phyloP scores from a whole-genome alignment of 768 basidiomycete genomes.

The Kwoniella dejecticola region DNA sequence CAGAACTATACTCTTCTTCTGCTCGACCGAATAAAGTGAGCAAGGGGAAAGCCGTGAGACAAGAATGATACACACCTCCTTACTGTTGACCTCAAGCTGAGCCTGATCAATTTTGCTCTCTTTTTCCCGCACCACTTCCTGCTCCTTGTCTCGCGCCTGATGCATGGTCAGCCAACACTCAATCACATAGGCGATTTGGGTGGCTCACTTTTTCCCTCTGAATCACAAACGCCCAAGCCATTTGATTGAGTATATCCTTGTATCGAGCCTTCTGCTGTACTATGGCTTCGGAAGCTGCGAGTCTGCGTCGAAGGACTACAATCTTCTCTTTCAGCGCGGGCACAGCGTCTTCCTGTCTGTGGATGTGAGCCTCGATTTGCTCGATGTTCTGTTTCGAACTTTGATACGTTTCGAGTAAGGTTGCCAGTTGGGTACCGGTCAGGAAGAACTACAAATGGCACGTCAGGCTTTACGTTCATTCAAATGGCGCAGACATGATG shows the following conservation, averaged over 20 bases:
- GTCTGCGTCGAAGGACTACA: slow-evolving; percentile 64
- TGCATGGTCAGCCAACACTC: not conserved
- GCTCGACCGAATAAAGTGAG: not conserved
- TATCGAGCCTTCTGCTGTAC: slow-evolving; percentile 69
- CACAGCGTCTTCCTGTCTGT: slow-evolving; percentile 59
- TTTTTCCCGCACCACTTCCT: not conserved
- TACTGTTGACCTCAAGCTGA: slow-evolving; percentile 48
- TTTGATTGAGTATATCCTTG: slow-evolving; percentile 72
- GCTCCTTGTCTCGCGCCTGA: slow-evolving; percentile 2
- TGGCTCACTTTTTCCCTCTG: slow-evolving; percentile 56
- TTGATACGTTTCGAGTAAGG: slow-evolving; percentile 84
- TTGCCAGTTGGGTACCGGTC: slow-evolving; percentile 83
- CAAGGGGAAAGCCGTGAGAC: not conserved
- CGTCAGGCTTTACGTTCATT: not conserved
- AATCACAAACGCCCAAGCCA: slow-evolving; percentile 75
- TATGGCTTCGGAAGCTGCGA: slow-evolving; percentile 73
- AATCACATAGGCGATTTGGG: not conserved
- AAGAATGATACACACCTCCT: slow-evolving; percentile 51
- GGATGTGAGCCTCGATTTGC: slow-evolving; percentile 59
- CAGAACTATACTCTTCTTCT: slow-evolving; percentile 9
- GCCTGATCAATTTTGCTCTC: slow-evolving; percentile 54
- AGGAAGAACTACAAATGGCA: slow-evolving; percentile 75
- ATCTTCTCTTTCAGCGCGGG: slow-evolving; percentile 71
- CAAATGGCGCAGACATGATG: not conserved
- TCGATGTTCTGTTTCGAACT: slow-evolving; percentile 71